Evolutionary conservation across 352 stramenopile species (phyloP), one percentile per base, ranked within the genome.

Genomic region (Phytopythium oedochilum): DNA sequence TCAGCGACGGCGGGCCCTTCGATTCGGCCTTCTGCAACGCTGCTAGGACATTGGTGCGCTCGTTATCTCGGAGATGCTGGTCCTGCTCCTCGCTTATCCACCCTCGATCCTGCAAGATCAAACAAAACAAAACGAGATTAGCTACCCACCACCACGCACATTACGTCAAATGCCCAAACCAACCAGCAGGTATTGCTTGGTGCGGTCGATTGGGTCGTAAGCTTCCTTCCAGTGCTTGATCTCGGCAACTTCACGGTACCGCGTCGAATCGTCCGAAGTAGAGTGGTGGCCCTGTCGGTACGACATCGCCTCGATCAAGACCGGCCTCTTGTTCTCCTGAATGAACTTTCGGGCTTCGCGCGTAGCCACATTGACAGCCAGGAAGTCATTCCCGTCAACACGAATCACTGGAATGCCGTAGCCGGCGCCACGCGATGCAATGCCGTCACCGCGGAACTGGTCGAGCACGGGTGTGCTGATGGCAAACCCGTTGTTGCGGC

Each of bases 401-500:
- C 97, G 94, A 68, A 99, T 96, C 43, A 89, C 89, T 2, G 92
- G 85, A 65, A 99, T 99, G 14, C 96, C 97, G 59, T 99, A 99
- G 20, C 94, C 97, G 43, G 73, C 84, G 31, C 93, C 96, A 32
- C 96, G 76, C 3, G 87, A 92, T 4, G 97, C 88, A 43, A 99
- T 98, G 9, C 97, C 97, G 70, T 99, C 97, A 44, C 97, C 96
- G 29, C 88, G 83, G 78, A 97, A 99, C 74, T 99, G 97, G 63
- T 99, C 96, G 32, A 69, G 66, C 0, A 94, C 92, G 1, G 96
- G 89, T 20, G 97, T 99, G 54, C 86, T 96, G 60, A 99, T 99
- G 7, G 97, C 97, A 67, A 98, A 99, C 9, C 97, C 96, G 71
- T 99, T 99, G 77, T 99, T 99, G 15, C 97, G 81, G 64, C 94